These are phyloP conservation scores for Tolypocladium tropicale DNA, from an alignment of 2,329 filamentous ascomycete species.

Conservation along the genomic window DNA sequence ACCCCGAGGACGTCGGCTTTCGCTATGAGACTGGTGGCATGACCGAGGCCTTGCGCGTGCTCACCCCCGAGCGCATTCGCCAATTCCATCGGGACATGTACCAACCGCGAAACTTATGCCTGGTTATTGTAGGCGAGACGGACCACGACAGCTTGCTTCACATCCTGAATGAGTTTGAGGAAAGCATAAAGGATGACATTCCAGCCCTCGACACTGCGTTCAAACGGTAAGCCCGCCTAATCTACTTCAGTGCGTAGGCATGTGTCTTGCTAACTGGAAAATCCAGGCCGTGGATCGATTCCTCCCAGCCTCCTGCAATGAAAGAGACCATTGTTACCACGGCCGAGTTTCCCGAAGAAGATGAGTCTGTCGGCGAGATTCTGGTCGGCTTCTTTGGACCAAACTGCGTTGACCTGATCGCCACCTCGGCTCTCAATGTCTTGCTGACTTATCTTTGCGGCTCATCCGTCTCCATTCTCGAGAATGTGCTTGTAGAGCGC, in stretches of 20 bases:
- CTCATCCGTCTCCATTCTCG: conserved; percentile 83
- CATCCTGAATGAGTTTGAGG: conserved; percentile 81
- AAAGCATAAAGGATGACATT: conserved; percentile 73
- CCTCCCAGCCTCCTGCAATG: conserved; percentile 63
- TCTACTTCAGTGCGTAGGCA: too few relatives aligned
- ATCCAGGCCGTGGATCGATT: conserved; percentile 74
- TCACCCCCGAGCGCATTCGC: conserved; percentile 86
- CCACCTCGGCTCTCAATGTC: conserved; percentile 65
- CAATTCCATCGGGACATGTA: conserved; percentile 96
- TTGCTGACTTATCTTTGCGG: conserved; percentile 81
- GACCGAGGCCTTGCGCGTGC: conserved; percentile 78
- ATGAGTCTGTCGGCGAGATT: conserved; percentile 87
- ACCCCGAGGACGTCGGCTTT: conserved; percentile 84
- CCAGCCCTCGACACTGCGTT: conserved; percentile 67
- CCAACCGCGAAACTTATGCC: conserved; percentile 86
- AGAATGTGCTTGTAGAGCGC: conserved; percentile 86
- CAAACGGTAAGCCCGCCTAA: conserved; percentile 38
- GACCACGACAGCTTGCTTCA: conserved; percentile 70
- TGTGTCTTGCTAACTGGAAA: not conserved
- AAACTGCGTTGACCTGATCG: conserved; percentile 58
- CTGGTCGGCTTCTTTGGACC: conserved; percentile 82
- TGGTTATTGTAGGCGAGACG: conserved; percentile 87
- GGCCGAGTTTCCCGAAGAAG: conserved; percentile 90
- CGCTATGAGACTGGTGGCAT: conserved; percentile 97
- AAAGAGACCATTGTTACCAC: conserved; percentile 63